Evolutionary conservation across 1,139 yeast species (phyloP).

Genomic region (Sugiyamaella xylanicola): DNA sequence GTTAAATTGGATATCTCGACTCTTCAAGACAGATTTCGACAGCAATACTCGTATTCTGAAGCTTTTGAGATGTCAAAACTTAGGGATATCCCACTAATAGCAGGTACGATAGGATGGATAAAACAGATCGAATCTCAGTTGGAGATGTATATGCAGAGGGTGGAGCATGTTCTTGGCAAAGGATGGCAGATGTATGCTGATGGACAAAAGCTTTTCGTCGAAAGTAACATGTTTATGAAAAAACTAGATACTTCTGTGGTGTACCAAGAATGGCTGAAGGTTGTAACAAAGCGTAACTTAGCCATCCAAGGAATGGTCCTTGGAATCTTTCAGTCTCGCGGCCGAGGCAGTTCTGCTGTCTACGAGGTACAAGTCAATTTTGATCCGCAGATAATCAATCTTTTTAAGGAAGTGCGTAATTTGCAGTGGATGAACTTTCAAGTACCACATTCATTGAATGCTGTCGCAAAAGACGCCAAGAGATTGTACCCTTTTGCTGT

Average conservation of each 20-base stretch:
- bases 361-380: slow-evolving; percentile 50
- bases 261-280: slow-evolving; percentile 53
- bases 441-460: slow-evolving; percentile 56
- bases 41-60: slow-evolving; percentile 42
- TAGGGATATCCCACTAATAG: slow-evolving; percentile 51
- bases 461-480: slow-evolving; percentile 50
- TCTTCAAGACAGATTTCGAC: slow-evolving; percentile 47
- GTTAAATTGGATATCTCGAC: slow-evolving; percentile 51
- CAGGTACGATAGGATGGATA: slow-evolving; percentile 55
- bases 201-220: slow-evolving; percentile 63
- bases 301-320: slow-evolving; percentile 47
- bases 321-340: slow-evolving; percentile 35
- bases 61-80: slow-evolving; percentile 43
- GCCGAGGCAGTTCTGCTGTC: slow-evolving; percentile 23
- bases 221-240: slow-evolving; percentile 49
- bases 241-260: slow-evolving; percentile 50
- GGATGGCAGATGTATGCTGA: slow-evolving; percentile 78
- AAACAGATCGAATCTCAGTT: slow-evolving; percentile 52
- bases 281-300: slow-evolving; percentile 31
- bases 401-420: slow-evolving; percentile 57
- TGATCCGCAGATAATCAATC: slow-evolving; percentile 49
- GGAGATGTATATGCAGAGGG: slow-evolving; percentile 45
- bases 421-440: slow-evolving; percentile 57
- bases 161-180: slow-evolving; percentile 61
- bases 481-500: slow-evolving; percentile 62